Base-by-base conservation (phyloP, 208 protist species). In the Crithidia acanthocephali region DNA sequence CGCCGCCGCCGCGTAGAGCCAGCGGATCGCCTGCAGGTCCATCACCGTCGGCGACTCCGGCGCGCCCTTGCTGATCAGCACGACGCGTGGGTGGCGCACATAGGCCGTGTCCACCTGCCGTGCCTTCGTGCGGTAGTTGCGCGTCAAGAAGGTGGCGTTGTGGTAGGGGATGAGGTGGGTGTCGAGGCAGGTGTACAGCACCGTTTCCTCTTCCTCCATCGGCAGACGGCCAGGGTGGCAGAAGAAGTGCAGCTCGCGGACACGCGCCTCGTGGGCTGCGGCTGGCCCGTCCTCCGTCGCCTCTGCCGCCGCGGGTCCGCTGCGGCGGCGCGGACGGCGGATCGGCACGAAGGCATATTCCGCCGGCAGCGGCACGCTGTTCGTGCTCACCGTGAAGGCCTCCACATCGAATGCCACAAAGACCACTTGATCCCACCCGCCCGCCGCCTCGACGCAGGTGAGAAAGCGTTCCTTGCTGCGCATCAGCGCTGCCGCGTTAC, bases 331-430 rank as follows among this genome's bases (percentile, higher is more conserved):
- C 16, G 50, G 35, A 2, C 15, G 23, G 18, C 20, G 51, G 22
- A 81, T 8, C 0, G 58, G 40, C 33, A 80, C 44, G 47, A 92
- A 83, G 37, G 82, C 77, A 53, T 81, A 79, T 76, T 93, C 87
- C 28, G 83, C 56, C 0, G 83, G 85, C 7, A 84, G 28, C 1
- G 85, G 84, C 30, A 79, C 50, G 32, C 47, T 68, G 5, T 71
- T 50, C 35, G 22, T 30, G 0, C 27, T 28, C 23, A 88, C 66
- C 13, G 70, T 28, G 15, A 68, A 74, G 2, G 83, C 80, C 63
- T 90, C 85, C 40, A 83, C 76, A 44, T 90, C 88, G 6, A 91
- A 15, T 13, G 79, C 76, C 15, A 91, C 84, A 57, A 91, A 86
- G 9, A 67, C 28, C 13, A 80, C 80, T 0, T 59, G 45, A 6